Evolutionary conservation across 306 rosid species (phyloP).

Genomic region (Urtica urens): DNA sequence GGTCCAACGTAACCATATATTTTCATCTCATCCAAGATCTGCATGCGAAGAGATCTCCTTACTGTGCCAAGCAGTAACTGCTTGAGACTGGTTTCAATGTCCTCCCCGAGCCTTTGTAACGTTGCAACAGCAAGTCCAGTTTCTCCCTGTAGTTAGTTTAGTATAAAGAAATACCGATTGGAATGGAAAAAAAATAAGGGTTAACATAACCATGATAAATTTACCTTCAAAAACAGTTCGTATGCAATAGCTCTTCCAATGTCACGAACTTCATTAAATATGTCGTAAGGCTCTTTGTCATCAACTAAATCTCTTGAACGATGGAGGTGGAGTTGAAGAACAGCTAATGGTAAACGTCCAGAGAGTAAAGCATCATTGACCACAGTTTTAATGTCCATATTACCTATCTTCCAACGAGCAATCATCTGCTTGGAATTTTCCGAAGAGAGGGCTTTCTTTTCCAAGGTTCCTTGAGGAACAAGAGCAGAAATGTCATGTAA

Average conservation of each 20-base stretch:
- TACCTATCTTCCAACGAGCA: slow-evolving; percentile 89
- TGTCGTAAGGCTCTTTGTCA: slow-evolving; percentile 63
- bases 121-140: slow-evolving; percentile 85
- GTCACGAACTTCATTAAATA: slow-evolving; percentile 82
- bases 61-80: slow-evolving; percentile 84
- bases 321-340: slow-evolving; percentile 89
- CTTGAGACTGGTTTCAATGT: slow-evolving; percentile 74
- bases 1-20: slow-evolving; percentile 76
- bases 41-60: slow-evolving; percentile 64
- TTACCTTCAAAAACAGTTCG: slow-evolving; percentile 91
- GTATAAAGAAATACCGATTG: slow-evolving; percentile 9
- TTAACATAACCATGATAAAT: slow-evolving; percentile 14
- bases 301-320: slow-evolving; percentile 43
- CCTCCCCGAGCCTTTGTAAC: slow-evolving; percentile 89
- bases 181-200: slow-evolving; percentile 10
- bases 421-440: slow-evolving; percentile 93
- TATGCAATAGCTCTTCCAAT: slow-evolving; percentile 94
- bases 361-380: slow-evolving; percentile 90
- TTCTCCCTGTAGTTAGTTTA: slow-evolving; percentile 66
- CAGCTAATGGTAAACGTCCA: slow-evolving; percentile 96
- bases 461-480: slow-evolving; percentile 33
- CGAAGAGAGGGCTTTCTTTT: slow-evolving; percentile 39
- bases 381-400: slow-evolving; percentile 70
- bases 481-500: slow-evolving; percentile 36
- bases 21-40: slow-evolving; percentile 73